These are phyloP conservation scores for Cladosporium sp. DNA, from an alignment of 2,329 filamentous ascomycete genomes.

Conservation along the genomic window DNA sequence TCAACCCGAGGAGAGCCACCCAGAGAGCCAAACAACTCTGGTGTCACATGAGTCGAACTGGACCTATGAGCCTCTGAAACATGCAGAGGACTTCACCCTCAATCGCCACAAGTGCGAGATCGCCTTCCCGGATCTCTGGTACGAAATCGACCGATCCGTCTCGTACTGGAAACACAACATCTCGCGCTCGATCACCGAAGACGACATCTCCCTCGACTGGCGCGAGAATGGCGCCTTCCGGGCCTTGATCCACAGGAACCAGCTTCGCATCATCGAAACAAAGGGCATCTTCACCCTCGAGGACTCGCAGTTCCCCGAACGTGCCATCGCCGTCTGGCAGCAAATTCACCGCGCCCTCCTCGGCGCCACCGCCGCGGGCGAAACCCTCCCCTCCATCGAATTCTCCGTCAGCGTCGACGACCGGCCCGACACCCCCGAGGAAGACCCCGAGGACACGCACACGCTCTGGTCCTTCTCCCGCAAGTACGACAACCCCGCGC, in stretches of 20 bases:
- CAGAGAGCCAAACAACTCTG: not conserved
- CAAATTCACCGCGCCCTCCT: conserved; percentile 41
- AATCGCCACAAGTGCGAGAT: conserved; percentile 19
- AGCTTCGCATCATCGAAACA: conserved; percentile 24
- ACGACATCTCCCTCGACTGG: conserved; percentile 21
- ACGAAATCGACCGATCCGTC: conserved; percentile 24
- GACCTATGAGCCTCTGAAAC: conserved; percentile 3
- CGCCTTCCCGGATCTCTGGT: conserved; percentile 24
- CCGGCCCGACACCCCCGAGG: conserved; percentile 5
- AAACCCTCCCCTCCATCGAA: conserved; percentile 41
- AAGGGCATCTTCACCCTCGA: conserved; percentile 23
- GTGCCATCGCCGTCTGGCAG: conserved; percentile 35
- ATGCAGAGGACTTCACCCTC: conserved; percentile 18
- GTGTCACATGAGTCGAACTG: not conserved
- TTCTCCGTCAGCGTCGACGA: conserved; percentile 41
- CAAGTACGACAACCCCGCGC: conserved; percentile 16
- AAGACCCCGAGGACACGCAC: conserved; percentile 14
- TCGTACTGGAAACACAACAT: conserved; percentile 17
- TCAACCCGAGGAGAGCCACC: not conserved
- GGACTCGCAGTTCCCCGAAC: conserved; percentile 14
- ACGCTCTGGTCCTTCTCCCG: conserved; percentile 20
- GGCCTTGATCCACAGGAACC: conserved; percentile 26
- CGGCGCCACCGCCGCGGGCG: conserved; percentile 32
- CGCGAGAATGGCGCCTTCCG: conserved; percentile 22
- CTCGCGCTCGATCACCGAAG: conserved; percentile 16